Conservation (phyloP, 2,329 filamentous ascomycete genomes). For the Talaromyces albobiverticillius region DNA sequence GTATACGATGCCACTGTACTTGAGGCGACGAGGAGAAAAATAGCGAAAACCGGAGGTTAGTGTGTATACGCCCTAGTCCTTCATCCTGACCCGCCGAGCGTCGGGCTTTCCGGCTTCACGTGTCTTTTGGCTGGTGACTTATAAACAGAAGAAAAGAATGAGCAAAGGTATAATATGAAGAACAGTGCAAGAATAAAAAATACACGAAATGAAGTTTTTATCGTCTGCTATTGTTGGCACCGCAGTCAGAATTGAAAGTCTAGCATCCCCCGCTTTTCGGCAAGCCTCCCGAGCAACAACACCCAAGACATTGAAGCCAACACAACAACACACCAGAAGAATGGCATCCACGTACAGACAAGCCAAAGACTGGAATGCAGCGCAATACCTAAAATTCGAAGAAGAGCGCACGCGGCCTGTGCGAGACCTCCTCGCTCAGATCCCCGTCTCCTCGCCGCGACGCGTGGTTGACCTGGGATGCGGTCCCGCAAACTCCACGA, state of each 20-base stretch:
- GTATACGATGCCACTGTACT: too few relatives aligned
- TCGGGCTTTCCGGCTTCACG: background rate
- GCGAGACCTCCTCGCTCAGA: slow-evolving; percentile 51
- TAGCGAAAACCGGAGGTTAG: slow-evolving; percentile 5
- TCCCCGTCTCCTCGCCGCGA: slow-evolving; percentile 40
- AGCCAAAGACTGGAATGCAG: slow-evolving; percentile 51
- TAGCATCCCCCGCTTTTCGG: slow-evolving; percentile 10
- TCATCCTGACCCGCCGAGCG: background rate
- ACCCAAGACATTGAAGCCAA: background rate
- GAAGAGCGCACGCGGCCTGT: slow-evolving; percentile 53
- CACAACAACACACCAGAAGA: background rate
- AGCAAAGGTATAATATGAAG: too few relatives aligned
- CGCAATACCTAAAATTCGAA: slow-evolving; percentile 57
- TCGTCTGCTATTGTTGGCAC: background rate
- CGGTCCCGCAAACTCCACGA: slow-evolving; percentile 59
- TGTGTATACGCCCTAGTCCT: too few relatives aligned
- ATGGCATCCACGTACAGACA: slow-evolving; percentile 10
- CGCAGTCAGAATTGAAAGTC: background rate
- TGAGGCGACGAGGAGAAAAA: too few relatives aligned
- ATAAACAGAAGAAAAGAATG: background rate
- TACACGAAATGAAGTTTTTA: slow-evolving; percentile 6
- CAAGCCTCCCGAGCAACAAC: slow-evolving; percentile 3
- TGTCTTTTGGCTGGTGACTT: background rate
- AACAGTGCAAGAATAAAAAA: too few relatives aligned
- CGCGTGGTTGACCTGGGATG: slow-evolving; percentile 59